phyloP scores from a whole-genome alignment of 2,329 filamentous ascomycete species.

The Xylaria multiplex region DNA sequence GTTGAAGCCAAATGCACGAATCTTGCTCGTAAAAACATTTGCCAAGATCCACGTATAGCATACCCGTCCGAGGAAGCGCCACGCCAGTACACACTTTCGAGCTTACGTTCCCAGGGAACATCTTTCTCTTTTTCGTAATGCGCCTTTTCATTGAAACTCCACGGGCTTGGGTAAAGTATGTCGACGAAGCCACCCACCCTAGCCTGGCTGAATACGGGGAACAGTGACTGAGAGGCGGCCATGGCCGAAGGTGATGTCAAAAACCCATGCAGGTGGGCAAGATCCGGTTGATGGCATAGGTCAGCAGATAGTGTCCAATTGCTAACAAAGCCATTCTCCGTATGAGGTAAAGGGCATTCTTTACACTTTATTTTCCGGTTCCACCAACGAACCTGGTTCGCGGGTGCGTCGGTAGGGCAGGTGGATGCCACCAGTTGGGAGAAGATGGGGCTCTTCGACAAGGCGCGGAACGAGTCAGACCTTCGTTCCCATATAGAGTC shows the following conservation, averaged over 20 bases:
- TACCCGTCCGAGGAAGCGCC: conserved; percentile 63
- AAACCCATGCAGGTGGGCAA: conserved; percentile 63
- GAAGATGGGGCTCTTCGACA: conserved; percentile 49
- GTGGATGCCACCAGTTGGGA: conserved; percentile 51
- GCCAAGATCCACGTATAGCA: conserved; percentile 63
- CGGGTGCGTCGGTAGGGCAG: conserved; percentile 60
- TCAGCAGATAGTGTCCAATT: conserved; percentile 56
- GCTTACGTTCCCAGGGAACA: conserved; percentile 59
- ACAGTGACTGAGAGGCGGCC: conserved; percentile 56
- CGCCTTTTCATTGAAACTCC: conserved; percentile 53
- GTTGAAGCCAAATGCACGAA: conserved; percentile 64
- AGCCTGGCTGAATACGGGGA: conserved; percentile 67
- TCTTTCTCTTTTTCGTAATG: conserved; percentile 54
- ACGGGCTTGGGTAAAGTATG: conserved; percentile 57
- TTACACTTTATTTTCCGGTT: conserved; percentile 51
- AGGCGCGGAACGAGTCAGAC: conserved; percentile 43
- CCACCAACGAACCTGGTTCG: conserved; percentile 54
- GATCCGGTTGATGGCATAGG: conserved; percentile 60
- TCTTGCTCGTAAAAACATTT: conserved; percentile 67
- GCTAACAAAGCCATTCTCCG: conserved; percentile 53
- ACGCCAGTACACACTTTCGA: conserved; percentile 63
- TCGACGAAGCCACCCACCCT: conserved; percentile 65
- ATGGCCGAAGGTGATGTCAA: conserved; percentile 58
- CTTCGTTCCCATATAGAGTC: conserved; percentile 41
- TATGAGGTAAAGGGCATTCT: conserved; percentile 52